Evolutionary conservation across 2,329 filamentous ascomycete genomes (phyloP).

Genomic region (Biscogniauxia marginata): DNA sequence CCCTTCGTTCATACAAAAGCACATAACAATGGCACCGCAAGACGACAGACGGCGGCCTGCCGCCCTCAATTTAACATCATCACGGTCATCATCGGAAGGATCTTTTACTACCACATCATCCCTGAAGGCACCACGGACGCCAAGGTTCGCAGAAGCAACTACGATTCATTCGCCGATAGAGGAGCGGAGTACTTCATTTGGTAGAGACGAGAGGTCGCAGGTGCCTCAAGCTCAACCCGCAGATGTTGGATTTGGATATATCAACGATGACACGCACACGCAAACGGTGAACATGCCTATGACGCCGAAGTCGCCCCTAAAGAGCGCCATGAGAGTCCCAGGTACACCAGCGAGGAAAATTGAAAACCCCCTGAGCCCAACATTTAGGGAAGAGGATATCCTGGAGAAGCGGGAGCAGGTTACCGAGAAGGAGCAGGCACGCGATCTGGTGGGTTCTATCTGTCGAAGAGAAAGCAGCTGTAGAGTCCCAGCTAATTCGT

Average conservation of each 20-base stretch:
- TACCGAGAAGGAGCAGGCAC: slow-evolving; percentile 84
- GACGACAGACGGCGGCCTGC: slow-evolving; percentile 58
- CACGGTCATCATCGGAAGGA: slow-evolving; percentile 47
- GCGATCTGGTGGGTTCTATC: slow-evolving; percentile 71
- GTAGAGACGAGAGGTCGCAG: slow-evolving; percentile 51
- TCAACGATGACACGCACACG: slow-evolving; percentile 57
- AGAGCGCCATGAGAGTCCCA: slow-evolving; percentile 86
- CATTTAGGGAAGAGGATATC: slow-evolving; percentile 82
- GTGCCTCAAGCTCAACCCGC: slow-evolving; percentile 69
- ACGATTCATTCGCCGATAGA: slow-evolving; percentile 76
- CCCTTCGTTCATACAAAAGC: slow-evolving; percentile 30
- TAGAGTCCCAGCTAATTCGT: slow-evolving; percentile 35
- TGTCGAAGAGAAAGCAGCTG: neutral
- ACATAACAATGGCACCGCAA: slow-evolving; percentile 33
- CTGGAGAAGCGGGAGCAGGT: slow-evolving; percentile 79
- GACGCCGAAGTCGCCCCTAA: slow-evolving; percentile 76
- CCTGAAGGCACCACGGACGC: slow-evolving; percentile 68
- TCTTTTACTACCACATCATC: slow-evolving; percentile 55
- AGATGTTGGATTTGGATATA: slow-evolving; percentile 92
- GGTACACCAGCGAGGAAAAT: slow-evolving; percentile 74
- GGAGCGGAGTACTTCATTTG: slow-evolving; percentile 52
- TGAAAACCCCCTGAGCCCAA: slow-evolving; percentile 81
- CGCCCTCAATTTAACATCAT: slow-evolving; percentile 53
- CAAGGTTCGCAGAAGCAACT: slow-evolving; percentile 79
- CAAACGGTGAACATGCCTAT: slow-evolving; percentile 61